Conservation (phyloP, 176 grass and related monocot genomes). For the Luzula sylvatica region DNA sequence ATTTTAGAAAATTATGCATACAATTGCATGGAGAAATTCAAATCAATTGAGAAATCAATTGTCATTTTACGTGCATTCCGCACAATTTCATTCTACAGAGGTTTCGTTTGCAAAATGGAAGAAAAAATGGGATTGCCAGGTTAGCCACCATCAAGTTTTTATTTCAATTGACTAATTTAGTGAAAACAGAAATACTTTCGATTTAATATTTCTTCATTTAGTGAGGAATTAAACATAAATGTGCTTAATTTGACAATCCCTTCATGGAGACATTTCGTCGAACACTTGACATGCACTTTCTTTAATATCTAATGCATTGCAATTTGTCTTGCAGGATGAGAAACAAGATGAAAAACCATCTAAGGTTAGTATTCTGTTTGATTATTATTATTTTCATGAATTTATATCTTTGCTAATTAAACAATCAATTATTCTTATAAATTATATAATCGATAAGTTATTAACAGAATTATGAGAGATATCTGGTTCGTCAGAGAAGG, state of each 20-base stretch:
- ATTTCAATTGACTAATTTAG: neutral
- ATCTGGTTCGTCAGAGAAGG: slow-evolving; percentile 55
- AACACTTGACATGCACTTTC: neutral
- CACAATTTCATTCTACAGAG: slow-evolving; percentile 55
- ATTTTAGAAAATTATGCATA: slow-evolving; percentile 26
- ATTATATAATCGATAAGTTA: slow-evolving; percentile 22
- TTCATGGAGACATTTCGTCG: slow-evolving; percentile 1
- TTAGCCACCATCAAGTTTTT: slow-evolving; percentile 6
- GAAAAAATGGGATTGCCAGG: slow-evolving; percentile 70
- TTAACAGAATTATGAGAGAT: slow-evolving; percentile 61
- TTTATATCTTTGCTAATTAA: neutral
- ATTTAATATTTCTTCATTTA: neutral
- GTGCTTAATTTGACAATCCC: no score
- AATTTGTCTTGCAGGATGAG: slow-evolving; percentile 40
- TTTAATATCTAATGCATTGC: slow-evolving; percentile 18
- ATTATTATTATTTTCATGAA: neutral
- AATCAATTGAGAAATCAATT: slow-evolving; percentile 32
- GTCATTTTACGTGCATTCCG: neutral
- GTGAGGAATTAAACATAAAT: no score
- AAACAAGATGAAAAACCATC: slow-evolving; percentile 47
- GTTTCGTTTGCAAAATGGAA: slow-evolving; percentile 51
- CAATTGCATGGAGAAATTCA: slow-evolving; percentile 35
- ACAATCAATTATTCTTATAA: neutral
- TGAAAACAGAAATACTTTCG: neutral
- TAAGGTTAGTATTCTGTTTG: slow-evolving; percentile 49